phyloP scores from a whole-genome alignment of 352 stramenopile genomes.

The Globisporangium alternatum region DNA sequence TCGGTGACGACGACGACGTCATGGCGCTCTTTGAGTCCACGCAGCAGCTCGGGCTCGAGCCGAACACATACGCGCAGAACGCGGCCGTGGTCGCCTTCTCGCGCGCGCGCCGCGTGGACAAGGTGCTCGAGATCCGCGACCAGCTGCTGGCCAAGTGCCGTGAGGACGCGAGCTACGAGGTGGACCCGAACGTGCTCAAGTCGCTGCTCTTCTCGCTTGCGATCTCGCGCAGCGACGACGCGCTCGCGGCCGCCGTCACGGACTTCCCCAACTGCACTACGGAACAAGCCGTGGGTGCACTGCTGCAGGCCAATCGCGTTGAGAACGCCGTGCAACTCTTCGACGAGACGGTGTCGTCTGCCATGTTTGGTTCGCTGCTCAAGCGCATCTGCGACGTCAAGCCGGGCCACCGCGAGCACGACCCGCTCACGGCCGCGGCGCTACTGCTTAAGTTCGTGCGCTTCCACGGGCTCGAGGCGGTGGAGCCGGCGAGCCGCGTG shows the following conservation, averaged over 20 bases:
- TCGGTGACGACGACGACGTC: constrained; percentile 73
- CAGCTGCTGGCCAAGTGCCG: constrained; percentile 17
- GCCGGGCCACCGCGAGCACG: constrained; percentile 16
- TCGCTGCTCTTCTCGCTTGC: constrained; percentile 69
- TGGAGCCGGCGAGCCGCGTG: constrained; percentile 37
- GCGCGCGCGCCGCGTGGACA: constrained; percentile 41
- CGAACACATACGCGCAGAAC: constrained; percentile 80
- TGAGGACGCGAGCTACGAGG: constrained; percentile 16
- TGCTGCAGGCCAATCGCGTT: constrained; percentile 23
- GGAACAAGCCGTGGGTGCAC: constrained; percentile 32
- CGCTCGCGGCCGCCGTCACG: constrained; percentile 29
- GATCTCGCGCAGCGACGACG: constrained; percentile 49
- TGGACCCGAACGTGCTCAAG: constrained; percentile 51
- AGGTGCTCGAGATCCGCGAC: constrained; percentile 58
- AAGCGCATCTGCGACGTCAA: constrained; percentile 32
- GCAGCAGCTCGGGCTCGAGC: constrained; percentile 47
- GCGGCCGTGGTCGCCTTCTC: constrained; percentile 74
- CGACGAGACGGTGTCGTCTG: constrained; percentile 28
- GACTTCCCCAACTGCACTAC: constrained; percentile 44
- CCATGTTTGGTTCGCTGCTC: constrained; percentile 37
- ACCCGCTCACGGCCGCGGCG: constrained; percentile 38
- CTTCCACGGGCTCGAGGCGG: constrained; percentile 34
- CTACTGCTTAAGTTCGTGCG: constrained; percentile 61
- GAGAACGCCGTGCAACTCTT: constrained; percentile 52
- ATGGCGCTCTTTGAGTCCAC: constrained; percentile 74